phyloP scores from a whole-genome alignment of 257 asterid species.

The Paulownia fortunei region DNA sequence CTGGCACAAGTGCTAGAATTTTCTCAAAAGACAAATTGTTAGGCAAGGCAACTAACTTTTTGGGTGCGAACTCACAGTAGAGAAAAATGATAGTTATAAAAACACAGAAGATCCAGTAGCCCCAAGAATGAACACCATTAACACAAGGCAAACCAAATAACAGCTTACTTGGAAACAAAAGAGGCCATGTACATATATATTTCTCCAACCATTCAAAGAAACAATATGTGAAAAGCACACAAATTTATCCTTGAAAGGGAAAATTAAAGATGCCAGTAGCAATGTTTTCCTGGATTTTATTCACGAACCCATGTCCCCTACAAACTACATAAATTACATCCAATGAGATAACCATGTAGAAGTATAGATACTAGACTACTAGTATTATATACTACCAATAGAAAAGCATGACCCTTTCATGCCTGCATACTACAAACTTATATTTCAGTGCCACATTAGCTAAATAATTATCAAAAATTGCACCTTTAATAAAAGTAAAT shows the following conservation, averaged over 20 bases:
- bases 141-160: background rate
- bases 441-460: constrained; percentile 27
- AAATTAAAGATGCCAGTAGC: constrained; percentile 31
- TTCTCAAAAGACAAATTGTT: background rate
- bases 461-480: constrained; percentile 36
- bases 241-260: background rate
- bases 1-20: background rate
- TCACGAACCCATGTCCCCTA: constrained; percentile 31
- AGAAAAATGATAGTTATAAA: background rate
- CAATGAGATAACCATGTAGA: constrained; percentile 16
- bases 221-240: background rate
- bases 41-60: background rate
- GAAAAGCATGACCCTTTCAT: constrained; percentile 5
- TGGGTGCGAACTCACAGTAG: background rate
- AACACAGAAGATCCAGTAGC: background rate
- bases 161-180: background rate
- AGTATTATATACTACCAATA: constrained; percentile 16
- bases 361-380: constrained; percentile 20
- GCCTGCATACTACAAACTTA: constrained; percentile 16
- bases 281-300: constrained; percentile 38
- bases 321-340: constrained; percentile 32
- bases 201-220: background rate
- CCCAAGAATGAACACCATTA: background rate
- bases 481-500: constrained; percentile 19
- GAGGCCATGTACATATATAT: background rate